Evolutionary conservation across 805 yeast genomes (phyloP).

Genomic region (Saccharomycopsis synnaedendra): DNA sequence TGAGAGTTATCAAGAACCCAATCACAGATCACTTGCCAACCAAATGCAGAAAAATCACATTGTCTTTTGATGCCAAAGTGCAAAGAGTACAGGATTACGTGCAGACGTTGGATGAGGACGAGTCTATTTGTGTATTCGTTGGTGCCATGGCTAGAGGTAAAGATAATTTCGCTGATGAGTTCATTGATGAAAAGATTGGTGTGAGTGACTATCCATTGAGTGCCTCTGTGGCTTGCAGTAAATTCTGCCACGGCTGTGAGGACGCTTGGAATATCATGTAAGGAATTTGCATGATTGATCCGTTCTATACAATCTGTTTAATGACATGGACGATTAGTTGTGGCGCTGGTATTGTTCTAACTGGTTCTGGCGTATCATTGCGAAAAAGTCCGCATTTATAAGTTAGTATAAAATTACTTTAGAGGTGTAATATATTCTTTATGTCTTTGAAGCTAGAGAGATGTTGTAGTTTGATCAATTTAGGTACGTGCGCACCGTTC

Average conservation of each 20-base stretch:
- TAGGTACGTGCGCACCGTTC: too few relatives aligned
- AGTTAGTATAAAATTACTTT: too few relatives aligned
- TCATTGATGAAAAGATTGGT: slow-evolving; percentile 91
- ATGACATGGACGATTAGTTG: background rate
- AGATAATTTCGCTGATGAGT: slow-evolving; percentile 96
- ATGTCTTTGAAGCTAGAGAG: too few relatives aligned
- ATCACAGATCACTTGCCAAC: slow-evolving; percentile 94
- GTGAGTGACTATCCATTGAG: slow-evolving; percentile 90
- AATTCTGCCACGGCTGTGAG: slow-evolving; percentile 97
- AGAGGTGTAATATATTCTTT: too few relatives aligned
- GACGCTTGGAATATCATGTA: slow-evolving; percentile 82
- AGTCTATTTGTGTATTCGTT: slow-evolving; percentile 93
- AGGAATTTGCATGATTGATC: background rate
- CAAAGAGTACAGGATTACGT: slow-evolving; percentile 85
- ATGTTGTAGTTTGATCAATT: too few relatives aligned
- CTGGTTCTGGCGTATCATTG: too few relatives aligned
- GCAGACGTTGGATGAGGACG: slow-evolving; percentile 65
- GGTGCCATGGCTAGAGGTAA: slow-evolving; percentile 99
- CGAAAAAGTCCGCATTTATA: too few relatives aligned
- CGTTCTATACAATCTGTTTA: background rate
- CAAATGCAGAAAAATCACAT: slow-evolving; percentile 86
- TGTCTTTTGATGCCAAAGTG: slow-evolving; percentile 86
- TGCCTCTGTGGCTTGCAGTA: slow-evolving; percentile 96
- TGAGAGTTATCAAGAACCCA: slow-evolving; percentile 93
- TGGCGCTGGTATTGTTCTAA: too few relatives aligned